Percentiles rank a stretch among this genome's conserved stretches.
These are phyloP conservation scores for Vitis hybrid DNA, from an alignment of 177 flowering plant genomes.

Conservation along the genomic window DNA sequence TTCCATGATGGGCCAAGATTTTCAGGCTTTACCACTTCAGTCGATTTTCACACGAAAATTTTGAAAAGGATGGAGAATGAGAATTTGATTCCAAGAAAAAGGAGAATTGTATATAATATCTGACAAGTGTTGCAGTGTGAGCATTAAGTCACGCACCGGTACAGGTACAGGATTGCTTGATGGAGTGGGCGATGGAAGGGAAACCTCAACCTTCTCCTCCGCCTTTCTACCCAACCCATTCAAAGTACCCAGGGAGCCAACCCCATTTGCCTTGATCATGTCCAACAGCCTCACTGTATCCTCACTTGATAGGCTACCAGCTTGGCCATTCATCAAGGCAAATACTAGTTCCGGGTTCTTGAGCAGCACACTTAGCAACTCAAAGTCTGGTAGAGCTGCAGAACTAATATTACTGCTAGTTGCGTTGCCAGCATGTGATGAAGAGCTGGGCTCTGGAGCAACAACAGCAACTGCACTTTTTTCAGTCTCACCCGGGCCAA, in stretches of 20 bases:
- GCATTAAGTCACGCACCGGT: constrained; percentile 69
- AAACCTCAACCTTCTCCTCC: constrained; percentile 51
- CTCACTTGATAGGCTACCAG: constrained; percentile 51
- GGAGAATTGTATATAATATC: not conserved
- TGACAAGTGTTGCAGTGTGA: constrained; percentile 19
- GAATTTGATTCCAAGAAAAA: not conserved
- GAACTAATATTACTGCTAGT: not conserved
- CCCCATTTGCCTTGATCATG: constrained; percentile 62
- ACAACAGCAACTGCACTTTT: constrained; percentile 6
- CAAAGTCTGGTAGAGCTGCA: constrained; percentile 79
- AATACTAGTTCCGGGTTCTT: constrained; percentile 89
- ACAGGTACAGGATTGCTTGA: constrained; percentile 45
- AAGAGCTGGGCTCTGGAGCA: constrained; percentile 15
- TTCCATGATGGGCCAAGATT: no score
- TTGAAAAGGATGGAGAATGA: not conserved
- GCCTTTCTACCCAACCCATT: constrained; percentile 27
- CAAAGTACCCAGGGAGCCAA: constrained; percentile 23
- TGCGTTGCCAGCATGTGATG: constrained; percentile 22
- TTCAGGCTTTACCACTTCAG: no score
- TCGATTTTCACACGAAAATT: not conserved
- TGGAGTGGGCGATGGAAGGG: constrained; percentile 86
- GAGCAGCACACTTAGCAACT: constrained; percentile 80
- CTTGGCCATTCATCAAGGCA: constrained; percentile 86
- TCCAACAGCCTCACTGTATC: constrained; percentile 82
- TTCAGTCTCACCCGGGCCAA: no score